Conservation (phyloP, 2,329 filamentous ascomycete genomes). For the Neofusicoccum ribis region DNA sequence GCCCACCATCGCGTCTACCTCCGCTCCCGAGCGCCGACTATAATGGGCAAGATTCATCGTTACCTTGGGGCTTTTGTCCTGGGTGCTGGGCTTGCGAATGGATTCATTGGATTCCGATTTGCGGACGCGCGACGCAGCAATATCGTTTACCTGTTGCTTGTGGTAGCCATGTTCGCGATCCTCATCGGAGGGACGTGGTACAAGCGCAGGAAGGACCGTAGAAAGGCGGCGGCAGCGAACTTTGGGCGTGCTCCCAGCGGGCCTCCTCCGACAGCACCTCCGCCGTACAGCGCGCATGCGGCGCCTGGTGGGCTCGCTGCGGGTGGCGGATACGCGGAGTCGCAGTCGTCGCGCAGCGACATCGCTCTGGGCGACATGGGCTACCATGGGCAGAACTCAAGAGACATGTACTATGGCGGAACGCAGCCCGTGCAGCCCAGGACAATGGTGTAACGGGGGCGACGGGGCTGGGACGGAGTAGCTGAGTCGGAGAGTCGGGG, state of each 20-base stretch:
- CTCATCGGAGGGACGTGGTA: slow-evolving; percentile 17
- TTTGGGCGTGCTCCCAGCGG: background rate
- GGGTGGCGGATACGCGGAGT: background rate
- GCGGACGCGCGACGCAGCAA: slow-evolving; percentile 22
- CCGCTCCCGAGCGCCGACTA: slow-evolving; percentile 21
- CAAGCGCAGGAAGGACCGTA: background rate
- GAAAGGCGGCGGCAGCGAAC: background rate
- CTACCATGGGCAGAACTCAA: background rate
- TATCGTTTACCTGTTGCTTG: slow-evolving; percentile 24
- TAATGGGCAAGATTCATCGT: slow-evolving; percentile 24
- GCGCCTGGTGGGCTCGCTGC: background rate
- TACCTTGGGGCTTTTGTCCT: slow-evolving; percentile 26
- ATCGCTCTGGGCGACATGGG: slow-evolving; percentile 9
- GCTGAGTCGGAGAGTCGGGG: background rate
- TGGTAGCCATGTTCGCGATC: slow-evolving; percentile 21
- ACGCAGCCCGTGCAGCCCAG: slow-evolving; percentile 6
- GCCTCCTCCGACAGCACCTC: background rate
- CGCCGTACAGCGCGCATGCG: background rate
- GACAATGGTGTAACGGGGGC: background rate
- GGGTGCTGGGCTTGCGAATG: slow-evolving; percentile 25
- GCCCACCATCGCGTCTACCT: slow-evolving; percentile 19
- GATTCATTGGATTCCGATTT: slow-evolving; percentile 28
- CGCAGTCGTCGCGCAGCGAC: slow-evolving; percentile 5
- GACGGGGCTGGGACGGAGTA: background rate
- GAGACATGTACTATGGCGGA: background rate